Base-by-base conservation (phyloP, 2,329 filamentous ascomycete species). In the Colletotrichum chrysophilum region DNA sequence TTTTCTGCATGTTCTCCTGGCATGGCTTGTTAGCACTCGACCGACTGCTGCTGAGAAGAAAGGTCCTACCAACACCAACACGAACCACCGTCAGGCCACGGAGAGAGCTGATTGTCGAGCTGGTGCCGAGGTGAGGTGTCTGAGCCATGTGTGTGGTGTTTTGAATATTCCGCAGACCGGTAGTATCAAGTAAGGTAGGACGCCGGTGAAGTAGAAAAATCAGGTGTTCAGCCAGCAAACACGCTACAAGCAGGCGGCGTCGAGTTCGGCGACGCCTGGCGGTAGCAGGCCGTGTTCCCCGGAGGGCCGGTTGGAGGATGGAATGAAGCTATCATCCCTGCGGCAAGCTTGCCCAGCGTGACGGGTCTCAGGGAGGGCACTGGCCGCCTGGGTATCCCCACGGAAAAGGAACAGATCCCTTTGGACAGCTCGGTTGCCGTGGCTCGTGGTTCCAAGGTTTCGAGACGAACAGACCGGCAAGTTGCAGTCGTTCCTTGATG, bases 211-310 rank as follows among this genome's bases (percentile, higher is more conserved):
- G 21, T 52, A 52, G 28, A 21, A 68, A 68, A 36, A 56, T 72
- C 55, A 68, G 55, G 34, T 69, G 36, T 61, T 26, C 71, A 32
- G 58, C 30, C 71, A 30, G 38, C 16, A 43, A 61, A n/a, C 58
- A 61, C 28, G 30, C 26, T 38, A 55, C 5, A 5, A 28, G 36
- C 16, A 32, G 2, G 69, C 61, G 43, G 34, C 58, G 60, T 36
- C 56, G 61, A 28, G 34, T 26, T 34, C 34, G 52, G 34, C 30
- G 36, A 52, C 68, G 72, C 24, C 36, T 66, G 30, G 56, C 48
- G 48, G 61, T 61, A 62, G 21, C 72, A 72, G 62, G 66, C 67
- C 67, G 72, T 58, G 69, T 66, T 75, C 68, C 72, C 72, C 68
- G 72, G 62, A 38, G 60, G 38, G 38, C 69, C 61, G 67, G 72